Conservation (phyloP, 208 protist species). For the Porcisia hertigi region DNA sequence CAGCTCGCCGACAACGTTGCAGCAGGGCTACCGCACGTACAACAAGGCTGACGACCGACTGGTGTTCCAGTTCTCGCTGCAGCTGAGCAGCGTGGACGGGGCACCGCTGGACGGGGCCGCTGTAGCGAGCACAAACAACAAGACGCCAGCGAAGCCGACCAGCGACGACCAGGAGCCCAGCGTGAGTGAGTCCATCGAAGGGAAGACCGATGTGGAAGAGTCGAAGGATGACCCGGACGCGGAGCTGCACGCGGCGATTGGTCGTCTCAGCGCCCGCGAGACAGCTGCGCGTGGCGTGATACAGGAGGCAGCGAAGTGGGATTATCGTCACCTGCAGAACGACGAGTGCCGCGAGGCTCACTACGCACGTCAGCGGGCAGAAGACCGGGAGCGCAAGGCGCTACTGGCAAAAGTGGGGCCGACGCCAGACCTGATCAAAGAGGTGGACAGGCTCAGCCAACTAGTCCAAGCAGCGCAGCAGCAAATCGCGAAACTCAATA, state of each 20-base stretch:
- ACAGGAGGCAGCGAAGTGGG: constrained; percentile 9
- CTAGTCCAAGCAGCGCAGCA: constrained; percentile 44
- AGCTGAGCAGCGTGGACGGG: constrained; percentile 39
- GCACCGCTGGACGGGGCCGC: constrained; percentile 29
- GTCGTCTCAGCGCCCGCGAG: constrained; percentile 14
- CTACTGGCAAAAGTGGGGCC: constrained; percentile 63
- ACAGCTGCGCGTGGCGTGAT: constrained; percentile 9
- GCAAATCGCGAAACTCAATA: constrained; percentile 66
- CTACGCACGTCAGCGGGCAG: constrained; percentile 47
- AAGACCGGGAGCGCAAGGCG: constrained; percentile 70
- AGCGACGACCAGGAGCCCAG: constrained; percentile 18
- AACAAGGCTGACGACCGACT: constrained; percentile 65
- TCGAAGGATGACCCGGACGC: constrained; percentile 33
- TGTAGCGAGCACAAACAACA: not conserved
- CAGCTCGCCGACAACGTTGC: constrained; percentile 41
- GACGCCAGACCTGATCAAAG: constrained; percentile 57
- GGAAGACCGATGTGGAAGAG: constrained; percentile 25
- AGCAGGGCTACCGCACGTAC: constrained; percentile 74
- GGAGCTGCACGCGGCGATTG: constrained; percentile 15
- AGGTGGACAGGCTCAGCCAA: constrained; percentile 63
- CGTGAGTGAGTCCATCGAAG: constrained; percentile 15
- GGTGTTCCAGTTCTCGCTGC: constrained; percentile 71
- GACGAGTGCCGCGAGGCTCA: constrained; percentile 53
- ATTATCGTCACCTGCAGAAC: constrained; percentile 46
- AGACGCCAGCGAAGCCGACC: constrained; percentile 21